Percentiles rank a stretch among this genome's conserved stretches.
Conservation (phyloP, 176 grass and related monocot species). For the Oryza nivara region DNA sequence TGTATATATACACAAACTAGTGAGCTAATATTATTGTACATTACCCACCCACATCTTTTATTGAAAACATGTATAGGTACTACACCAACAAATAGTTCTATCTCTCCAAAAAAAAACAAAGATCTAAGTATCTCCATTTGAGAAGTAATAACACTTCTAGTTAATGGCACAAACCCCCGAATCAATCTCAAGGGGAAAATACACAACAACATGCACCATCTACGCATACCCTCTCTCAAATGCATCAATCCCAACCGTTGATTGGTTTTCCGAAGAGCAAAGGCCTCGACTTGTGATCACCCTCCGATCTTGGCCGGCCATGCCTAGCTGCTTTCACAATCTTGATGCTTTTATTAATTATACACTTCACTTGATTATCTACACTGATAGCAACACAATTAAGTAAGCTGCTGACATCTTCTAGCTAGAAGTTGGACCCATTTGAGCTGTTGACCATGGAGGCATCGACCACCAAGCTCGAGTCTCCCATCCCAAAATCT, state of each 20-base stretch:
- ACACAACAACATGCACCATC: slow-evolving; percentile 23
- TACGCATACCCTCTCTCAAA: slow-evolving; percentile 5
- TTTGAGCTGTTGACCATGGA: slow-evolving; percentile 55
- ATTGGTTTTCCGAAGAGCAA: background rate
- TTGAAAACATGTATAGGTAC: slow-evolving; percentile 21
- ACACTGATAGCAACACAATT: slow-evolving; percentile 40
- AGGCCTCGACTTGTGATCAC: slow-evolving; percentile 7
- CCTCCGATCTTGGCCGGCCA: slow-evolving; percentile 10
- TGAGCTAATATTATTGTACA: background rate
- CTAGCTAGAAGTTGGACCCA: slow-evolving; percentile 45
- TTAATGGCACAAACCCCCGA: slow-evolving; percentile 27
- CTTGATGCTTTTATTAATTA: slow-evolving; percentile 29
- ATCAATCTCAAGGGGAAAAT: background rate
- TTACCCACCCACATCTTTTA: slow-evolving; percentile 16
- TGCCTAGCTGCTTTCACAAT: slow-evolving; percentile 1
- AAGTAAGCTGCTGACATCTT: slow-evolving; percentile 40
- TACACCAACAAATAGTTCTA: slow-evolving; percentile 29
- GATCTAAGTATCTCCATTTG: slow-evolving; percentile 19
- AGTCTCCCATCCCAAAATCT: slow-evolving; percentile 56
- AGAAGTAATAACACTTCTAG: slow-evolving; percentile 36
- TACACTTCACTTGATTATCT: slow-evolving; percentile 24
- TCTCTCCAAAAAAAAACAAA: background rate
- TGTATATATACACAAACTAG: background rate
- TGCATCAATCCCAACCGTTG: slow-evolving; percentile 27
- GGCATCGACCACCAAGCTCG: slow-evolving; percentile 23